phyloP scores from a whole-genome alignment of 1,284 basidiomycete species.

The Earliella scabrosa region DNA sequence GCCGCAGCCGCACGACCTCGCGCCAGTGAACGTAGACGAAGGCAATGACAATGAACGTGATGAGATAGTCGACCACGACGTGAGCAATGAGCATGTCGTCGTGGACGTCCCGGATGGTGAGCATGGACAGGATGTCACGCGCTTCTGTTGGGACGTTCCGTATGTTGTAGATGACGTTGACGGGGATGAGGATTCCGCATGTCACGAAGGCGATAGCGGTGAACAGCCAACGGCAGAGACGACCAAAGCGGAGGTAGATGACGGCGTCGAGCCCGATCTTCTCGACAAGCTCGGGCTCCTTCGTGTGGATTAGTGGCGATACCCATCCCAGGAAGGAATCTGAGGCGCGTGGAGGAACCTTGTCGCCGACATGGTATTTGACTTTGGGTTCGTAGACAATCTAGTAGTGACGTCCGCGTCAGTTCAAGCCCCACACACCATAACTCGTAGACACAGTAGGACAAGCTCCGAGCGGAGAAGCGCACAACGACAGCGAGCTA shows the following conservation, averaged over 20 bases:
- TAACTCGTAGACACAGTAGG: no score
- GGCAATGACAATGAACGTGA: slow-evolving; percentile 68
- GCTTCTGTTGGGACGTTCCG: slow-evolving; percentile 52
- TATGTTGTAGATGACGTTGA: slow-evolving; percentile 78
- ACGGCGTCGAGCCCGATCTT: slow-evolving; percentile 95
- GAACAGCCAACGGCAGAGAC: slow-evolving; percentile 87
- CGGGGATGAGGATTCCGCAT: slow-evolving; percentile 80
- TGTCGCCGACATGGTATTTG: slow-evolving; percentile 87
- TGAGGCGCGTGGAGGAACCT: slow-evolving; percentile 80
- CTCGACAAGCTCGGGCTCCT: slow-evolving; percentile 87
- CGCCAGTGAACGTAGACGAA: slow-evolving; percentile 77
- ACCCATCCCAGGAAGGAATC: slow-evolving; percentile 89
- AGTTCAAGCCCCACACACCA: no score
- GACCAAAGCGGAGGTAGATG: slow-evolving; percentile 89
- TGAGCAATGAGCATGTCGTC: slow-evolving; percentile 76
- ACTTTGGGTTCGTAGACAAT: slow-evolving; percentile 86
- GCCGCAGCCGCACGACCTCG: slow-evolving; percentile 70
- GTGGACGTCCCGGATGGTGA: slow-evolving; percentile 78
- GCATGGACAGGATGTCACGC: slow-evolving; percentile 70
- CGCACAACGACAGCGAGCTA: no score
- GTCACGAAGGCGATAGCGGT: slow-evolving; percentile 66
- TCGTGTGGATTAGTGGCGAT: slow-evolving; percentile 81
- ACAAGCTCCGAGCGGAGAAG: no score
- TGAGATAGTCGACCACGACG: slow-evolving; percentile 74
- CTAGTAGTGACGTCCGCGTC: no score